Evolutionary conservation across 75 land plant species (phyloP), one percentile per base, ranked within the genome.

Genomic region (Larix kaempferi): DNA sequence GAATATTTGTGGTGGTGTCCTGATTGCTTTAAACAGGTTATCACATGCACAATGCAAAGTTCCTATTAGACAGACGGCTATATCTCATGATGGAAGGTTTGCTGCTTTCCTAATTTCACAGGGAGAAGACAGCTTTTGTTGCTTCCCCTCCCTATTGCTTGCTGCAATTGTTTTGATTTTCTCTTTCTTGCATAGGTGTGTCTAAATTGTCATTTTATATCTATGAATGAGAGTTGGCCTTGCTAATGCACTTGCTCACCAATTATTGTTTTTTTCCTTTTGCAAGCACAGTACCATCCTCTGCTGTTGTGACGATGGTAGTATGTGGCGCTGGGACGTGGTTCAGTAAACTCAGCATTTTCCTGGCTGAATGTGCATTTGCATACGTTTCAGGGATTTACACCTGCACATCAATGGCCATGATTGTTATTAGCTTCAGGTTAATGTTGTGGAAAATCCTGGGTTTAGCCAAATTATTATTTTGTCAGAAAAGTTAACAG

Each of bases 81-180:
- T 93, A 80, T 96, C 99, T 5, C 92, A 84, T 79, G 98, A 96
- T 84, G 99, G 99, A 86, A 96, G 98, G 98, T 95, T 55, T 55
- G 75, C 10, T 56, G 56, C 27, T 49, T 56, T 74, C 27, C 57
- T 2, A 25, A 69, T n/a, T 10, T 69, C 49, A 23, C 5, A 17
- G 15, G 25, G 33, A 21, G 69, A 44, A 11, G 35, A 69, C 21
- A 2, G 23, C 6, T 29, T 41, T 69, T 35, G 69, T 35, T n/a
- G 52, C 21, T 67, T 67, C 16, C 11, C 17, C n/a, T 29, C 33
- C 49, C 5, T 49, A 17, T 8, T 66, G 3, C 72, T 44, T 21
- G 59, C 59, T 59, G 25, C 17, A 63, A 37, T 35, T 35, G 6
- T 41, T 66, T 23, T 12, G 21, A 7, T 37, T 52, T 1, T 41